A percentile compares a stretch with the other conserved stretches of the same genome.
Conservation (phyloP, 257 asterid species). For the Salvia hispanica region DNA sequence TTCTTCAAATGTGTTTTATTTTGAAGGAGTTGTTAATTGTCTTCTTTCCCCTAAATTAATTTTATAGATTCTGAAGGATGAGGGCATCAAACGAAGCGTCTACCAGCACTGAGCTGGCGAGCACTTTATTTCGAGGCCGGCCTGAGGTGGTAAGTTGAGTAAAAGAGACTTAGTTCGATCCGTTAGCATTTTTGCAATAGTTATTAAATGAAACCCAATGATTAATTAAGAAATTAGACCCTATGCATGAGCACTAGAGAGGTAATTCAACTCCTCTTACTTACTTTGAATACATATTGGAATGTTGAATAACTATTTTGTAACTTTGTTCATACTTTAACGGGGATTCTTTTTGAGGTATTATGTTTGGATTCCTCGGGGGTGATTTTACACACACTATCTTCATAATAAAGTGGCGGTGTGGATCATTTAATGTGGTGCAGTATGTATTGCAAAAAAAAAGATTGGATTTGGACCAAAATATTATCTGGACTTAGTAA, state of each 20-base stretch:
- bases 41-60: background rate
- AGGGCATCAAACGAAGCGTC: conserved; percentile 60
- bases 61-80: conserved; percentile 46
- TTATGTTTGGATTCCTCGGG: background rate
- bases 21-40: background rate
- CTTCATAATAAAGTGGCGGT: conserved; percentile 15
- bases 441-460: conserved; percentile 4
- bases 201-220: background rate
- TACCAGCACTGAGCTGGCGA: conserved; percentile 55
- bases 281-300: background rate
- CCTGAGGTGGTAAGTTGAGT: conserved; percentile 48
- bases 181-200: conserved; percentile 11
- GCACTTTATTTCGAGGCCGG: conserved; percentile 39
- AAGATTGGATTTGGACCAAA: conserved; percentile 6
- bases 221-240: background rate
- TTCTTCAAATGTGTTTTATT: background rate
- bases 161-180: conserved; percentile 19
- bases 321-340: background rate
- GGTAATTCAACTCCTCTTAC: background rate
- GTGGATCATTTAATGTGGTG: conserved; percentile 20
- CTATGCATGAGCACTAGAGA: conserved; percentile 12
- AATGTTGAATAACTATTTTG: no score
- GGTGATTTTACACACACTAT: background rate
- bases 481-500: background rate
- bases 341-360: background rate